Evolutionary conservation across 2,329 filamentous ascomycete genomes (phyloP).

Genomic region (Periconia digitata): DNA sequence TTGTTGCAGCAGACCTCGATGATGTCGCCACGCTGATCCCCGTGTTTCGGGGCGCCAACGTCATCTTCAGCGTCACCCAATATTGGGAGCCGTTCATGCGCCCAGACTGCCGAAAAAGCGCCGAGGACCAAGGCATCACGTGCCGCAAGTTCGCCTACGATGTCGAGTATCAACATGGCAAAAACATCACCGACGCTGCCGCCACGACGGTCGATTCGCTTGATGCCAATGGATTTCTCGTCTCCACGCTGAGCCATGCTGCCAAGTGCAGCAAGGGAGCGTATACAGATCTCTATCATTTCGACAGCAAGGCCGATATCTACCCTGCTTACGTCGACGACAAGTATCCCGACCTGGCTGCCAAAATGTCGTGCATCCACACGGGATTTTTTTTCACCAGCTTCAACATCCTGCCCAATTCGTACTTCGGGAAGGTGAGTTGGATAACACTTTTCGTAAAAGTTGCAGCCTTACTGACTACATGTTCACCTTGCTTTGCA

Average conservation of each 20-base stretch:
- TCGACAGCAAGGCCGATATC: constrained; percentile 26
- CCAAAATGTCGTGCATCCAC: constrained; percentile 22
- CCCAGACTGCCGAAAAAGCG: constrained; percentile 16
- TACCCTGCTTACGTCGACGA: constrained; percentile 20
- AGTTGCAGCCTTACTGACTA: background rate
- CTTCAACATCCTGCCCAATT: constrained; percentile 16
- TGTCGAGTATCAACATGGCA: constrained; percentile 27
- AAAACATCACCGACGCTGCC: constrained; percentile 29
- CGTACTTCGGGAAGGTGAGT: constrained; percentile 19
- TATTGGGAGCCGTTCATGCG: constrained; percentile 25
- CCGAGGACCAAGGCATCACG: constrained; percentile 15
- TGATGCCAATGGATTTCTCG: constrained; percentile 18
- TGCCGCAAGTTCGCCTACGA: constrained; percentile 25
- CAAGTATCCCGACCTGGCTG: constrained; percentile 17
- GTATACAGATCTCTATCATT: constrained; percentile 26
- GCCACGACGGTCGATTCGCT: constrained; percentile 20
- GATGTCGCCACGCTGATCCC: constrained; percentile 32
- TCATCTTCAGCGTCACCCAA: constrained; percentile 45
- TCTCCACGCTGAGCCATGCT: constrained; percentile 21
- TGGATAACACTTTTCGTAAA: background rate
- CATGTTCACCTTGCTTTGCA: background rate
- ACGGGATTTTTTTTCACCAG: constrained; percentile 25
- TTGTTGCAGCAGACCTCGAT: constrained; percentile 40
- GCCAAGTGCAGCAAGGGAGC: constrained; percentile 26
- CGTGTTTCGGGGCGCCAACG: constrained; percentile 42